Evolutionary conservation across 495 filamentous ascomycete species (phyloP).

Genomic region (Hypomontagnella monticulosa): DNA sequence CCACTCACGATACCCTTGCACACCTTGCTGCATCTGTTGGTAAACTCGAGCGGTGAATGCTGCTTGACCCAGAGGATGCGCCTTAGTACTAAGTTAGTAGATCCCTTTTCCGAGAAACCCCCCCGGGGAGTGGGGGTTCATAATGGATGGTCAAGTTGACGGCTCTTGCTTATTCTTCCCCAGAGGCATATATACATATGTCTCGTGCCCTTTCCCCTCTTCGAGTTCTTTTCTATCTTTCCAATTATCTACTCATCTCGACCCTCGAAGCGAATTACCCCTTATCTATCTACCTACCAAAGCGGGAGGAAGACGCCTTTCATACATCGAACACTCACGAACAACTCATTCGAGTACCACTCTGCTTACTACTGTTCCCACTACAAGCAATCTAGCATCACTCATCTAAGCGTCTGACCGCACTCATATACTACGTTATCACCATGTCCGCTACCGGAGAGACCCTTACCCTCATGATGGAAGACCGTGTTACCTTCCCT

Average conservation of each 20-base stretch:
- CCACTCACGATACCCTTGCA: slow-evolving; percentile 34
- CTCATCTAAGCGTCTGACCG: slow-evolving; percentile 23
- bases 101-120: slow-evolving; percentile 25
- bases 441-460: slow-evolving; percentile 17
- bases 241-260: slow-evolving; percentile 7
- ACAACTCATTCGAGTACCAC: background rate
- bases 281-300: slow-evolving; percentile 2
- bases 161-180: slow-evolving; percentile 11
- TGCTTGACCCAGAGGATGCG: too few species aligned
- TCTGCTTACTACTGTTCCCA: slow-evolving; percentile 11
- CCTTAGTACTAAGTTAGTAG: background rate
- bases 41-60: slow-evolving; percentile 31
- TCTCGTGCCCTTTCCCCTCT: slow-evolving; percentile 25
- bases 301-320: slow-evolving; percentile 32
- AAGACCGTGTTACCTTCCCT: slow-evolving; percentile 9
- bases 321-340: slow-evolving; percentile 8
- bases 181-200: slow-evolving; percentile 23
- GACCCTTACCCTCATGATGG: slow-evolving; percentile 17
- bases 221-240: slow-evolving; percentile 1
- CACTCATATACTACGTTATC: background rate
- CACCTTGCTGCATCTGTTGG: slow-evolving; percentile 17
- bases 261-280: background rate
- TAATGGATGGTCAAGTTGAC: slow-evolving; percentile 13
- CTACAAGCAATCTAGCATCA: slow-evolving; percentile 1
- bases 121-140: slow-evolving; percentile 25